phyloP scores from a whole-genome alignment of 495 filamentous ascomycete genomes.

The Hypomontagnella submonticulosa region DNA sequence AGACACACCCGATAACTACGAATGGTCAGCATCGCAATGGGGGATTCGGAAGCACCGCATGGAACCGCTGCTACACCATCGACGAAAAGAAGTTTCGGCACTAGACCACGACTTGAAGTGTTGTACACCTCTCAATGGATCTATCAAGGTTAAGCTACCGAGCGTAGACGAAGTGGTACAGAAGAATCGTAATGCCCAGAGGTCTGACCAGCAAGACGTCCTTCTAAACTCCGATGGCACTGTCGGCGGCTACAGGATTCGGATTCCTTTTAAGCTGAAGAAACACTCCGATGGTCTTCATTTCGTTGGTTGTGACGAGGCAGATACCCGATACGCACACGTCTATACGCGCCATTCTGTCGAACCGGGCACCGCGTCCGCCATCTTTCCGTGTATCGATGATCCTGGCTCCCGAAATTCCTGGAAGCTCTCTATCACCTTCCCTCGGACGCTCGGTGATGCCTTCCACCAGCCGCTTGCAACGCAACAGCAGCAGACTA shows the following conservation, averaged over 20 bases:
- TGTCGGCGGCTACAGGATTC: constrained; percentile 53
- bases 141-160: constrained; percentile 54
- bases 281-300: constrained; percentile 85
- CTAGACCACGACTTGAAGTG: constrained; percentile 50
- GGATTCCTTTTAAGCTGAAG: constrained; percentile 80
- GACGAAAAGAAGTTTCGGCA: constrained; percentile 55
- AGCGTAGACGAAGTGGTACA: constrained; percentile 48
- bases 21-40: constrained; percentile 77
- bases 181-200: constrained; percentile 50
- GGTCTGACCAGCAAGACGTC: constrained; percentile 45
- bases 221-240: constrained; percentile 44
- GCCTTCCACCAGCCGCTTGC: constrained; percentile 65
- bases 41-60: constrained; percentile 75
- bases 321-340: constrained; percentile 86
- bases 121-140: constrained; percentile 57
- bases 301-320: constrained; percentile 84
- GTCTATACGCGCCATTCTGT: constrained; percentile 85
- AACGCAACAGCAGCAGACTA: constrained; percentile 38
- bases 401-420: constrained; percentile 79
- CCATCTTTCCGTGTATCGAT: constrained; percentile 92
- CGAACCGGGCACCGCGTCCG: constrained; percentile 80
- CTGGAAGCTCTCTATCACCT: constrained; percentile 90
- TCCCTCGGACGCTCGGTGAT: constrained; percentile 85
- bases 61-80: constrained; percentile 67
- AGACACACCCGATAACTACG: constrained; percentile 66